Evolutionary conservation across 371 early-diverging fungal species (phyloP).

Genomic region (Smittium culicis): DNA sequence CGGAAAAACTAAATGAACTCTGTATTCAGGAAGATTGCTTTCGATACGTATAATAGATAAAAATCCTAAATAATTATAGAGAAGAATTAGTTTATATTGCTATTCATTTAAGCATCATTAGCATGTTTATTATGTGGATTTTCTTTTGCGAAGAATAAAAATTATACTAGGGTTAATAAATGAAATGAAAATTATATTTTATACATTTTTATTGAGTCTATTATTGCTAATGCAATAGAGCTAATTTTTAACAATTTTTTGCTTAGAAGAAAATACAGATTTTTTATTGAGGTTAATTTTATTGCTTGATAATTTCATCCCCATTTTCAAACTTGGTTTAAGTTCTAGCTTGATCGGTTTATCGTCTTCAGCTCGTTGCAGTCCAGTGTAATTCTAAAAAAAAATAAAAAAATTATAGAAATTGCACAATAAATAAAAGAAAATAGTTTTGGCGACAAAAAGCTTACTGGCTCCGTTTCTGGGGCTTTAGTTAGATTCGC

Average conservation of each 20-base stretch:
- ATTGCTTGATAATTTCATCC: constrained; percentile 11
- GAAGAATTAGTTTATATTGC: no score
- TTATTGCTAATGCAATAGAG: no score
- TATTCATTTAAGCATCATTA: no score
- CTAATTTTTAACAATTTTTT: background rate
- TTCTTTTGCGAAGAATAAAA: no score
- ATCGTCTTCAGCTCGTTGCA: constrained; percentile 43
- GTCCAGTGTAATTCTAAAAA: constrained; percentile 37
- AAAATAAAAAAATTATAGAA: background rate
- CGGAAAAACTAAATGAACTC: constrained; percentile 3
- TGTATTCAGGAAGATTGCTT: constrained; percentile 7
- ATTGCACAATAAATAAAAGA: constrained; percentile 8
- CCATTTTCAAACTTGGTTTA: constrained; percentile 25
- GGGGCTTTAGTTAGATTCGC: constrained; percentile 40
- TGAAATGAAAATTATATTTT: background rate
- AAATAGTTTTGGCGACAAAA: constrained; percentile 6
- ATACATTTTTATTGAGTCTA: no score
- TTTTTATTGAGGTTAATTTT: constrained; percentile 13
- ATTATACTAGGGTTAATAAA: no score
- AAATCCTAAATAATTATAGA: background rate
- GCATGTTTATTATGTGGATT: no score
- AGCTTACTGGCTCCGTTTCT: constrained; percentile 31
- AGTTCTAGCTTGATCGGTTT: constrained; percentile 51
- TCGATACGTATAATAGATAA: background rate
- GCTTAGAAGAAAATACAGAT: constrained; percentile 7